Evolutionary conservation across 169 alveolate species (phyloP).

Genomic region (Cystoisospora suis): DNA sequence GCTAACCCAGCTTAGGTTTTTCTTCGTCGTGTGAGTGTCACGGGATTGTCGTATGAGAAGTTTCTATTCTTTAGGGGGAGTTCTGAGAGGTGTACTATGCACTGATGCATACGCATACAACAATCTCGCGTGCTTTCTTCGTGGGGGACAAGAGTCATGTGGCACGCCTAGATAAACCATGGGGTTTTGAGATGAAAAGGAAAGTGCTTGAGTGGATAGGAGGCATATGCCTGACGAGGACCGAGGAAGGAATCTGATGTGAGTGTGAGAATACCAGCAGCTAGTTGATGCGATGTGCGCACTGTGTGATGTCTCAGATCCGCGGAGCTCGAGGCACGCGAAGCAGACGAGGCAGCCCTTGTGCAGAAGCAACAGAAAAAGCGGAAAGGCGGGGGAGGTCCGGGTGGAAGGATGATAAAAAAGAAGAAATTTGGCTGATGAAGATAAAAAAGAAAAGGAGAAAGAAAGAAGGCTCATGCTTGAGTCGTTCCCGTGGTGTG

Average conservation of each 20-base stretch:
- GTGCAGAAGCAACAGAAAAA: constrained; percentile 1
- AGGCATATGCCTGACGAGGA: not conserved
- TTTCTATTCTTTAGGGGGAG: too few species aligned
- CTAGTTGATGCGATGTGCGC: not conserved
- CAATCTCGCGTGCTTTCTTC: too few species aligned
- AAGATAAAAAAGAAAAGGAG: not conserved
- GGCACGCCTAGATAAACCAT: too few species aligned
- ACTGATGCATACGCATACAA: too few species aligned
- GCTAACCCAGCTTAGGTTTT: too few species aligned
- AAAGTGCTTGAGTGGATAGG: not conserved
- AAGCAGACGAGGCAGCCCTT: constrained; percentile 24
- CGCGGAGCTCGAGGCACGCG: constrained; percentile 37
- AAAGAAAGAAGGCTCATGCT: not conserved
- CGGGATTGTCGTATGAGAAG: too few species aligned
- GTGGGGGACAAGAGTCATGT: too few species aligned
- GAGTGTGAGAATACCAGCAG: not conserved
- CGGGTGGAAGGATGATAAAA: not conserved
- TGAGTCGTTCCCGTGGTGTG: not conserved
- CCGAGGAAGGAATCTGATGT: not conserved
- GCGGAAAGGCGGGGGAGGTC: not conserved
- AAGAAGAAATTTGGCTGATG: not conserved
- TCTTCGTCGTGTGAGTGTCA: too few species aligned
- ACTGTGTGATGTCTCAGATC: not conserved
- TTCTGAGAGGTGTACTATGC: too few species aligned
- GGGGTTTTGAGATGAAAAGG: not conserved